Conservation (phyloP, 2,329 filamentous ascomycete species). For the Ophiosphaerella narmari region DNA sequence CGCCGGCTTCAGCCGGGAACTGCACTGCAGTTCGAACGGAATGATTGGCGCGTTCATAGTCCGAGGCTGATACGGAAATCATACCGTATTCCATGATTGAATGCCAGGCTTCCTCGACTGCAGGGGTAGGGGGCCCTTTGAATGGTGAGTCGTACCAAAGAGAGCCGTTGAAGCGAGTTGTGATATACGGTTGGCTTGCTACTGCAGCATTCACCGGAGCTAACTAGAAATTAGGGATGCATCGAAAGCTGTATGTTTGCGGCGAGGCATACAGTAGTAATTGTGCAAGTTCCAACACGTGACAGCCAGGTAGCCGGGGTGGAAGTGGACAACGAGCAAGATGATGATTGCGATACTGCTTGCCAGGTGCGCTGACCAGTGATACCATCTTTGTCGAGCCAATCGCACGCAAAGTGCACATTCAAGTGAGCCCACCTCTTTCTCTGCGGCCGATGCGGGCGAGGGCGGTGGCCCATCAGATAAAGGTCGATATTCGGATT, state of each 20-base stretch:
- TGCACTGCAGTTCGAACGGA: neutral
- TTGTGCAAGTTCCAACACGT: neutral
- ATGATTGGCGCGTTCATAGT: neutral
- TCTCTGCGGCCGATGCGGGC: neutral
- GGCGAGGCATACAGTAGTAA: neutral
- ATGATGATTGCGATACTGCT: neutral
- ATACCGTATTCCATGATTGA: conserved; percentile 2
- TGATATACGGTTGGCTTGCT: neutral
- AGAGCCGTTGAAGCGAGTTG: conserved; percentile 2
- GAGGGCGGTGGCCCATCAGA: neutral
- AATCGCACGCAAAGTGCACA: neutral
- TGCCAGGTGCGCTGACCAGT: neutral
- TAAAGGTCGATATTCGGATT: neutral
- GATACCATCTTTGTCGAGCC: neutral
- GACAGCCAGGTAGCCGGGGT: neutral
- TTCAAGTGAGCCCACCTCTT: neutral
- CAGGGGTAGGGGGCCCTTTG: conserved; percentile 2
- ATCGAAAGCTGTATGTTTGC: neutral
- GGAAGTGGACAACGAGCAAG: neutral
- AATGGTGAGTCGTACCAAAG: conserved; percentile 1
- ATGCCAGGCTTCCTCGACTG: neutral
- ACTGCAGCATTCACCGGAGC: conserved; percentile 1
- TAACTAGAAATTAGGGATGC: neutral
- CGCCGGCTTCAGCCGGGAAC: conserved; percentile 1
- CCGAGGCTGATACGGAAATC: neutral